Base-by-base conservation (phyloP, 208 protist genomes). In the Leishmania tropica region DNA sequence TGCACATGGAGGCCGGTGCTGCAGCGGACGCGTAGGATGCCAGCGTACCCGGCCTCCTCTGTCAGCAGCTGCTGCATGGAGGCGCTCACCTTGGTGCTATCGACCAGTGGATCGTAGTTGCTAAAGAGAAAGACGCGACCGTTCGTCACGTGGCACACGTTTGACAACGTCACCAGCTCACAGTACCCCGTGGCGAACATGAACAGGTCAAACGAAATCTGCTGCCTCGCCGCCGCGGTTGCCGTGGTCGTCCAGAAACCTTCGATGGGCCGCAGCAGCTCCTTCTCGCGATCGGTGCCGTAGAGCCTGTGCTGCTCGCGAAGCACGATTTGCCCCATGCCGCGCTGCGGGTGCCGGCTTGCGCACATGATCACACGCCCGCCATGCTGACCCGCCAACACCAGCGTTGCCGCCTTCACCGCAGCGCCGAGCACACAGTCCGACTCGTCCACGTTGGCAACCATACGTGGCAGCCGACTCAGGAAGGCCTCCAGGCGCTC, bases 121-220 rank as follows among this genome's bases (percentile, higher is more conserved):
- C 80, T 75, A 85, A 96, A 97, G 79, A 95, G 78, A 67, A 93
- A 92, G 17, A 95, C 81, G 31, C 85, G 79, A 24, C 95, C 94
- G 80, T 95, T 93, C n/a, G 93, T 95, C 71, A 94, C 80, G 86
- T 96, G 90, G 81, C 89, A 91, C 24, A 96, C 80, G 78, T 97
- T 89, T 15, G 92, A 95, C 72, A 98, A 51, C 31, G 97, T 97
- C 47, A 94, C 94, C 54, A 98, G 83, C 81, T 99, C 97, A 71
- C 90, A 89, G 84, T 95, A 97, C 24, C 90, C 86, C 68, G 68
- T 64, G 10, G 80, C 85, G 82, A 98, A 97, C 81, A 97, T 86
- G 78, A 98, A 95, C 40, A 98, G 83, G 79, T 99, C 97, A 74
- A 97, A 92, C 7, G 93, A 91, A 73, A 99, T 97, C 58, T 96